Evolutionary conservation across 257 asterid species (phyloP), one percentile per base, ranked within the genome.

Genomic region (Gardenia jasminoides): DNA sequence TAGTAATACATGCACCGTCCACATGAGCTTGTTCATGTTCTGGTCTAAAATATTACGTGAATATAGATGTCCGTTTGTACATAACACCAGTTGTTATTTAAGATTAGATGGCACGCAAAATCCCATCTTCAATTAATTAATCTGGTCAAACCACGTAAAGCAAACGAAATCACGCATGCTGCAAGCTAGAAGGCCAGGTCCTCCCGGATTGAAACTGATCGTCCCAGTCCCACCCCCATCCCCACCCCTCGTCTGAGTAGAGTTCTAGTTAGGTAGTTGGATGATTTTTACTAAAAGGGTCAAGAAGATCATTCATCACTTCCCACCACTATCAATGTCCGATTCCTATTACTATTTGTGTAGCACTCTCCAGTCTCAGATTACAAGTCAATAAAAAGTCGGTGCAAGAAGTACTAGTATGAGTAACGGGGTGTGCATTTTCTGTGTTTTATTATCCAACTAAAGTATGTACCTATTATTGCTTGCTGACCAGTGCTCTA

Each of bases 111-210:
- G 41, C 41, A 36, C 26, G 43, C 62, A 46, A 15, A 12, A 36
- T 4, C 22, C 46, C 28, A 15, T 62, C 41, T 36, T 58, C 48
- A 24, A 26, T 56, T 72, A 24, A 26, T 56, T 70, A 36, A 36
- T 36, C 4, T 36, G 52, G 77, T 78, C 81, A 70, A 78, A 59
- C 68, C 69, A 48, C 26, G 9, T 59, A n/a, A n/a, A n/a, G n/a
- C n/a, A n/a, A n/a, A n/a, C n/a, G n/a, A n/a, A n/a, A n/a, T n/a
- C n/a, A 47, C 71, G 81, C 81, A 78, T 70, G 81, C 76, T 28
- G 67, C 52, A 47, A 47, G 13, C 15, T 19, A 50, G 33, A 33
- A 10, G 67, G 28, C 39, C 22, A 22, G 20, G 50, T 67, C 26
- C 48, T 17, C 43, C 12, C 72, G 48, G 48, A 33, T 7, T 7